Percentiles rank a stretch among this genome's conserved stretches.
Evolutionary conservation across 176 grass and related monocot genomes (phyloP).

Genomic region (Eleusine coracana): DNA sequence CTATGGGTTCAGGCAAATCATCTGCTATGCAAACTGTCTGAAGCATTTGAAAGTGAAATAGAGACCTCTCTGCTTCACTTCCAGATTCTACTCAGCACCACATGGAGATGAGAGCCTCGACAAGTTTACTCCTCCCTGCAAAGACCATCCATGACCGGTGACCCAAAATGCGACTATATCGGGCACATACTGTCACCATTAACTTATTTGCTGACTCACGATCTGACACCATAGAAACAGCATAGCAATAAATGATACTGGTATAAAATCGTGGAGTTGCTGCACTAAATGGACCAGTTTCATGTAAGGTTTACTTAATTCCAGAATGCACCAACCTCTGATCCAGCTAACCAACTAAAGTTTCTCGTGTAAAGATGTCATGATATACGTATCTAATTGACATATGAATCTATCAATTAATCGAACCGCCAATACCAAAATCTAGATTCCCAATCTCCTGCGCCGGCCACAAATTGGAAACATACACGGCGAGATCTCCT

Average conservation of each 20-base stretch:
- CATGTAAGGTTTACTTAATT: neutral
- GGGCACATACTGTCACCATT: neutral
- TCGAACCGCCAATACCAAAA: neutral
- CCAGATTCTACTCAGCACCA: neutral
- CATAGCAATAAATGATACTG: neutral
- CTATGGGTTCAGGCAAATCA: neutral
- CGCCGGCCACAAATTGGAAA: neutral
- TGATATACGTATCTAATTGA: neutral
- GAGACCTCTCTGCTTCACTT: neutral
- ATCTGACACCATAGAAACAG: neutral
- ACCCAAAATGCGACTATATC: neutral
- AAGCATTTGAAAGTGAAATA: neutral
- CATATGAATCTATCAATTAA: neutral
- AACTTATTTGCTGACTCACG: neutral
- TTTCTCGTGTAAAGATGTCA: neutral
- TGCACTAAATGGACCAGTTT: neutral
- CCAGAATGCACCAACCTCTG: neutral
- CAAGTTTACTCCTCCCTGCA: neutral
- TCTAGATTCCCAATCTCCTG: neutral
- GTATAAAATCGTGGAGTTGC: neutral
- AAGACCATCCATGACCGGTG: neutral
- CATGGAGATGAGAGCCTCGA: neutral
- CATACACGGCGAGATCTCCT: neutral
- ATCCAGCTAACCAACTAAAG: neutral
- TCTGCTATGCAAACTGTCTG: neutral